Percentiles rank a stretch among this genome's conserved stretches.
Evolutionary conservation across 352 stramenopile species (phyloP).

Genomic region (Phytophthora megakarya): DNA sequence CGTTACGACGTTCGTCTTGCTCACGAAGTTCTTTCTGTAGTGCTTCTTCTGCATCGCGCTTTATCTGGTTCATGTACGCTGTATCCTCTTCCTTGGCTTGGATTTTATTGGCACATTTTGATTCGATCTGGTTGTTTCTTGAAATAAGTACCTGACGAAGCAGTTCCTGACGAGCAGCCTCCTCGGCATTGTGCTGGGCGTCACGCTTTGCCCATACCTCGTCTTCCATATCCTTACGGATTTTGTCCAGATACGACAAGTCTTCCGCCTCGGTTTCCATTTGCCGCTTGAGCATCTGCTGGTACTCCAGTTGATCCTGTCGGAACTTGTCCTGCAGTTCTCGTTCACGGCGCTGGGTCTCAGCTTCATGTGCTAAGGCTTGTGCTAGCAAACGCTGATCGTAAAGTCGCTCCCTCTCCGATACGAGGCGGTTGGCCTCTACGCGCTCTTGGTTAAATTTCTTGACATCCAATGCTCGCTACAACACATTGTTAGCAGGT

Average conservation of each 20-base stretch:
- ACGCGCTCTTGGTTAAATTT: constrained; percentile 73
- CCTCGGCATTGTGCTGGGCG: constrained; percentile 70
- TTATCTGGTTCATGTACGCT: constrained; percentile 66
- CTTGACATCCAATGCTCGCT: constrained; percentile 76
- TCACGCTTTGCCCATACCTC: constrained; percentile 79
- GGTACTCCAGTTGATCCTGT: constrained; percentile 77
- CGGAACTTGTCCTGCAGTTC: constrained; percentile 71
- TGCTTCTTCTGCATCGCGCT: constrained; percentile 73
- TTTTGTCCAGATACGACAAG: constrained; percentile 62
- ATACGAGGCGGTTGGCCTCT: constrained; percentile 44
- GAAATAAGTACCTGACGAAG: constrained; percentile 73
- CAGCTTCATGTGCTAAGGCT: constrained; percentile 62
- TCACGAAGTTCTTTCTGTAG: constrained; percentile 80
- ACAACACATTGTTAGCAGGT: background rate
- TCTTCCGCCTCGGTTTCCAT: constrained; percentile 80
- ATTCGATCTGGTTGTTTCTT: constrained; percentile 53
- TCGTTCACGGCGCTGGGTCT: constrained; percentile 57
- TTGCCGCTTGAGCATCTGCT: constrained; percentile 72
- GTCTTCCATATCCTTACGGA: constrained; percentile 84
- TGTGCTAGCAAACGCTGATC: constrained; percentile 64
- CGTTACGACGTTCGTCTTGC: constrained; percentile 62
- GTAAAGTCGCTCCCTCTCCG: constrained; percentile 70
- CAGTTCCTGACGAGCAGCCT: constrained; percentile 72
- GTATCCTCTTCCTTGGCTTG: constrained; percentile 54
- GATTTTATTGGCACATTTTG: constrained; percentile 46